Conservation (phyloP, 768 basidiomycete genomes). For the Piloderma croceum region DNA sequence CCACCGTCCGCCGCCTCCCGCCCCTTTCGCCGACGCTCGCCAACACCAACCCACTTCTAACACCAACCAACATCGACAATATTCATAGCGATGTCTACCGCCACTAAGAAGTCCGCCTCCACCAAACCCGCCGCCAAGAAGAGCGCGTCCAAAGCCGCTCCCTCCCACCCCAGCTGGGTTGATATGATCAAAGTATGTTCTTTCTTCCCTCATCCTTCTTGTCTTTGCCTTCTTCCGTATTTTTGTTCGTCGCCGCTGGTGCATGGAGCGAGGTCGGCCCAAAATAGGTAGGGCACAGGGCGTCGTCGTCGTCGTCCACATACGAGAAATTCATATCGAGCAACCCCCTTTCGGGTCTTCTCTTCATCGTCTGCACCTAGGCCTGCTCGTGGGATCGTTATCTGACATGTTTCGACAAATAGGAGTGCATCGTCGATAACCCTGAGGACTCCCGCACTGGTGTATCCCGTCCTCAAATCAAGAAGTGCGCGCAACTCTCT, state of each 20-base stretch:
- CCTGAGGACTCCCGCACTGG: constrained; percentile 75
- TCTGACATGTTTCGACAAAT: constrained; percentile 14
- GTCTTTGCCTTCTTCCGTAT: neutral
- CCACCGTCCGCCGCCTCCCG: too few relatives aligned
- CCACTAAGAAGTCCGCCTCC: constrained; percentile 43
- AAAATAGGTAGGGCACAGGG: neutral
- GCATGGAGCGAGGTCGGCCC: too few relatives aligned
- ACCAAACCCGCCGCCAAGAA: constrained; percentile 39
- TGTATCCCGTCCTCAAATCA: constrained; percentile 88
- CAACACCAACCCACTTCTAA: too few relatives aligned
- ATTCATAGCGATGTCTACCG: constrained; percentile 33
- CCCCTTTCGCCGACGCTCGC: too few relatives aligned
- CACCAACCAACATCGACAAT: too few relatives aligned
- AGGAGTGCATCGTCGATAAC: constrained; percentile 79
- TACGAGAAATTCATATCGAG: too few relatives aligned
- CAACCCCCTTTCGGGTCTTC: too few relatives aligned
- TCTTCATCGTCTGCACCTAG: too few relatives aligned
- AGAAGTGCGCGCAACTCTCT: constrained; percentile 56
- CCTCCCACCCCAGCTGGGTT: constrained; percentile 54
- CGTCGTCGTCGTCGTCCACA: neutral
- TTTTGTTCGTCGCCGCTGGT: neutral
- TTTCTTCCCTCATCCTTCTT: neutral
- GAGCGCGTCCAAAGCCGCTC: constrained; percentile 26
- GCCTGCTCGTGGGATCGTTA: neutral
- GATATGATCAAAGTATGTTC: constrained; percentile 27